These are phyloP conservation scores for Scheffersomyces amazonensis DNA, from an alignment of 805 yeast genomes.

Conservation along the genomic window DNA sequence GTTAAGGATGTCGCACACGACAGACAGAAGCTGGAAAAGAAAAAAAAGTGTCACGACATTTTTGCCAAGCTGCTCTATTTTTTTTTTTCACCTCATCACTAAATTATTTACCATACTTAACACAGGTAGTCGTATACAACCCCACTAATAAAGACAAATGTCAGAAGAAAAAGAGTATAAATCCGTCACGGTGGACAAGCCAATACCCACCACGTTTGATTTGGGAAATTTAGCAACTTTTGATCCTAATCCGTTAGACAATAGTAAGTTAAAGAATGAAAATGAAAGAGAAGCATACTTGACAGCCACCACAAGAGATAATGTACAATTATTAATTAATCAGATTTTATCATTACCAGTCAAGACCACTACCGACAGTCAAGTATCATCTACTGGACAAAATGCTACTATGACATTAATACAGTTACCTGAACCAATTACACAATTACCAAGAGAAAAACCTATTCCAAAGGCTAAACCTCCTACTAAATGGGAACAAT, in stretches of 20 bases:
- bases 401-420: constrained; percentile 78
- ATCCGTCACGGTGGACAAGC: constrained; percentile 87
- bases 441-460: constrained; percentile 90
- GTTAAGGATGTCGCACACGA: background rate
- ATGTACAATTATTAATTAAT: constrained; percentile 85
- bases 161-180: constrained; percentile 34
- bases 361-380: constrained; percentile 77
- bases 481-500: constrained; percentile 93
- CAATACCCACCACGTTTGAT: constrained; percentile 85
- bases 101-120: constrained; percentile 2
- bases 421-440: constrained; percentile 77
- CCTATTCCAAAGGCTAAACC: constrained; percentile 90
- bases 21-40: no score
- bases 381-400: constrained; percentile 55
- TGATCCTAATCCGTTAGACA: constrained; percentile 84
- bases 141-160: constrained; percentile 9
- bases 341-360: constrained; percentile 89
- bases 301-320: constrained; percentile 74
- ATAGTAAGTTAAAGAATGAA: constrained; percentile 52
- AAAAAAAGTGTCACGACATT: constrained; percentile 4
- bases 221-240: constrained; percentile 88
- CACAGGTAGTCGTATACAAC: background rate
- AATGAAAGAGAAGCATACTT: constrained; percentile 61
- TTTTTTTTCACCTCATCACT: constrained; percentile 11
- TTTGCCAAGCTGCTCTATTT: background rate